Evolutionary conservation across 2,329 filamentous ascomycete genomes (phyloP).

Genomic region (Aspergillus persii): DNA sequence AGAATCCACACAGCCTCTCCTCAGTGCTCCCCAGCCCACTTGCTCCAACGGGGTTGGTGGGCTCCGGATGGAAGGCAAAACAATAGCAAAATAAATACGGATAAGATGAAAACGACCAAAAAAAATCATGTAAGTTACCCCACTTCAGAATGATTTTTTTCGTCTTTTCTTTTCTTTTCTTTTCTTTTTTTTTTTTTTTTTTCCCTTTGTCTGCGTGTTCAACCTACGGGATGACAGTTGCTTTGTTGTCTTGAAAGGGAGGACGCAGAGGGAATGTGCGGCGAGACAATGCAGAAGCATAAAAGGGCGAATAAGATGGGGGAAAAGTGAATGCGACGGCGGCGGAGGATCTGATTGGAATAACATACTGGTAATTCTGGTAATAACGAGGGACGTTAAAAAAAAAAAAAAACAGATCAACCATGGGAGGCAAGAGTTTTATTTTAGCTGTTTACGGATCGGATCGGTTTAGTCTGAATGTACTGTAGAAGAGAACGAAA

Average conservation of each 20-base stretch:
- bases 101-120: background rate
- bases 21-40: conserved; percentile 1
- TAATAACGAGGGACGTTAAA: background rate
- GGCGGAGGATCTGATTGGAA: background rate
- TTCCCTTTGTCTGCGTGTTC: background rate
- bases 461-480: no score
- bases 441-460: no score
- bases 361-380: background rate
- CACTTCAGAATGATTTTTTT: background rate
- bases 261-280: no score
- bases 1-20: conserved; percentile 3
- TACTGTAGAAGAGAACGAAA: background rate
- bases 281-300: no score
- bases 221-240: background rate
- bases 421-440: no score
- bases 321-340: background rate
- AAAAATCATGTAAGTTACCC: background rate
- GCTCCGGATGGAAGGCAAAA: background rate
- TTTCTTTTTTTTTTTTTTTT: background rate
- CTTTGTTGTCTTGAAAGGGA: no score
- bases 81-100: background rate
- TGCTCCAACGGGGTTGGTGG: conserved; percentile 2
- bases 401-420: background rate
- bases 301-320: background rate
- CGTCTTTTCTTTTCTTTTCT: background rate